These are phyloP conservation scores for Camellia lanceoleosa DNA, from an alignment of 148 eudicot genomes.

Conservation along the genomic window DNA sequence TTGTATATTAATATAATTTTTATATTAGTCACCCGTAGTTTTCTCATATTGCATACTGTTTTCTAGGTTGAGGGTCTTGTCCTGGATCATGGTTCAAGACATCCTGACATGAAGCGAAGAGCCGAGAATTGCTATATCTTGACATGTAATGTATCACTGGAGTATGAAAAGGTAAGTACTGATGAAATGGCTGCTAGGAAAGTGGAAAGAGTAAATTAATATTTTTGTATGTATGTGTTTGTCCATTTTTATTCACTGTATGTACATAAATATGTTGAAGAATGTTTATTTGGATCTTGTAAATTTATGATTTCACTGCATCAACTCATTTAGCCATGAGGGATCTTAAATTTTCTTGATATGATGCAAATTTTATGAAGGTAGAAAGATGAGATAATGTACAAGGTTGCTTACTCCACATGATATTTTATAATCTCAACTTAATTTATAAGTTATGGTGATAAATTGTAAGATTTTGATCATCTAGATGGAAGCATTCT, in stretches of 20 bases:
- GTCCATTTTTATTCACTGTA: not conserved
- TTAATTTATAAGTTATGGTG: not conserved
- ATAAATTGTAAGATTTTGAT: not conserved
- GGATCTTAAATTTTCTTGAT: not conserved
- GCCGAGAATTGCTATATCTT: conserved; percentile 83
- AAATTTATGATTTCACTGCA: not conserved
- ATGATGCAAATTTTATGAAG: not conserved
- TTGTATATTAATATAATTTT: not conserved
- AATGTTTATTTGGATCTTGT: not conserved
- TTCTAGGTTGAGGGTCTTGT: conserved; percentile 93
- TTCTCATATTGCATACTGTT: conserved; percentile 9
- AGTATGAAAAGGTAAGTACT: conserved; percentile 85
- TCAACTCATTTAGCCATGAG: not conserved
- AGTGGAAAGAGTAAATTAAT: too few species aligned
- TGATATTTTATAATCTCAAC: not conserved
- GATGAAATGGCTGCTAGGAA: not conserved
- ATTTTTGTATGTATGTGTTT: not conserved
- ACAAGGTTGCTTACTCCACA: not conserved
- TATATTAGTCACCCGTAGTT: not conserved
- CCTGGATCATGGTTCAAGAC: conserved; percentile 99
- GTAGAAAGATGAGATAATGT: not conserved
- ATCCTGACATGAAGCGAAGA: conserved; percentile 97
- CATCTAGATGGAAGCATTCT: not conserved
- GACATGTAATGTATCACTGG: conserved; percentile 89
- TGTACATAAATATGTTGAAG: not conserved